Percentiles rank a stretch among this genome's conserved stretches.
Conservation (phyloP, 495 filamentous ascomycete genomes). For the Chaetomium fimeti region DNA sequence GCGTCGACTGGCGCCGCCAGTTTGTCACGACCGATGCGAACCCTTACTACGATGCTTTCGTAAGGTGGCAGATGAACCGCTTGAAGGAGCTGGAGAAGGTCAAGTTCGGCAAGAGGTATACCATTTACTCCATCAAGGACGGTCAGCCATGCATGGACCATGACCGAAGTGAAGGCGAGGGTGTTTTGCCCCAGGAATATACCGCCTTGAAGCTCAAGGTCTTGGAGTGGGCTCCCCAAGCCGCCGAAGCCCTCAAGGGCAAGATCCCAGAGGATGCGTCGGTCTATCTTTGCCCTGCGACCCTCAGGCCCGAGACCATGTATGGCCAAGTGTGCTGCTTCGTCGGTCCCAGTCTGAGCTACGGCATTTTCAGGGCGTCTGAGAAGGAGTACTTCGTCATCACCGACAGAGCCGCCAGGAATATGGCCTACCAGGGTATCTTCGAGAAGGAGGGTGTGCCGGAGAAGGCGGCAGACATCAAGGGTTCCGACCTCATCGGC, state of each 20-base stretch:
- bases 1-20: slow-evolving; percentile 88
- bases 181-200: slow-evolving; percentile 87
- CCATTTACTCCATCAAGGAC: slow-evolving; percentile 93
- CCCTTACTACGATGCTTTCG: slow-evolving; percentile 94
- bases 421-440: slow-evolving; percentile 92
- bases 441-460: slow-evolving; percentile 74
- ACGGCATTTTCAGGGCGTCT: slow-evolving; percentile 81
- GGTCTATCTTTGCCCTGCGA: slow-evolving; percentile 87
- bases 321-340: slow-evolving; percentile 97
- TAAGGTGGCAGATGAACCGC: slow-evolving; percentile 96
- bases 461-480: slow-evolving; percentile 68
- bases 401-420: slow-evolving; percentile 82
- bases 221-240: slow-evolving; percentile 76
- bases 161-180: slow-evolving; percentile 88
- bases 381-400: slow-evolving; percentile 84
- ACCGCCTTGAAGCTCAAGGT: slow-evolving; percentile 86
- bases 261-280: slow-evolving; percentile 79
- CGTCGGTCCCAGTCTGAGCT: slow-evolving; percentile 69
- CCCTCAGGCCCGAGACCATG: slow-evolving; percentile 95
- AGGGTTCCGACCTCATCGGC: slow-evolving; percentile 79
- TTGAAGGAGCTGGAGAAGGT: slow-evolving; percentile 89
- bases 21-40: slow-evolving; percentile 97
- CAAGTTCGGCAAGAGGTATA: slow-evolving; percentile 90
- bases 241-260: slow-evolving; percentile 64
- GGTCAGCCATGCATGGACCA: slow-evolving; percentile 98